Percentiles rank a stretch among this genome's conserved stretches.
Conservation (phyloP, 139 green algal species). For the Chlorella sp. region DNA sequence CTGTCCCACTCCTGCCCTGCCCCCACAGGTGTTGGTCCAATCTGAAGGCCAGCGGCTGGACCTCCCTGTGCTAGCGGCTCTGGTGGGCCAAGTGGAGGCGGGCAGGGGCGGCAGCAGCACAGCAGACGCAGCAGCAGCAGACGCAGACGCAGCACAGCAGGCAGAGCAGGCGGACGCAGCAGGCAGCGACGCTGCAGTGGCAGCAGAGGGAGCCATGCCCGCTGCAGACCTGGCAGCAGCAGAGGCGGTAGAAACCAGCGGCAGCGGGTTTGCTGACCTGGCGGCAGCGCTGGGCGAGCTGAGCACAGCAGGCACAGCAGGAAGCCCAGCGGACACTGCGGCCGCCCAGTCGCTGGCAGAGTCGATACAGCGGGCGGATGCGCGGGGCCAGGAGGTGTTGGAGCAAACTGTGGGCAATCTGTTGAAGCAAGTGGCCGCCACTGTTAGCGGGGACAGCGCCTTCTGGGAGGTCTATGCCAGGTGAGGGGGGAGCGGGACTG, state of each 20-base stretch:
- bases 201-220: not conserved
- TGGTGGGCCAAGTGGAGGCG: conserved; percentile 52
- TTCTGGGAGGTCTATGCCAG: conserved; percentile 50
- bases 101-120: not conserved
- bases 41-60: conserved; percentile 57
- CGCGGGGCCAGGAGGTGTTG: conserved; percentile 3
- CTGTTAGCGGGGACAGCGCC: conserved; percentile 26
- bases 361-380: not conserved
- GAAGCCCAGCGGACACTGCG: not conserved
- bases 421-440: conserved; percentile 38
- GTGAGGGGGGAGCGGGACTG: not conserved
- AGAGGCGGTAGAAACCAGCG: not conserved
- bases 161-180: not conserved
- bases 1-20: too few species aligned
- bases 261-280: conserved; percentile 7
- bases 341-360: not conserved
- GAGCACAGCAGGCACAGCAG: not conserved
- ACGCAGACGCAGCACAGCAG: not conserved
- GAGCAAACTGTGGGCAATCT: conserved; percentile 23
- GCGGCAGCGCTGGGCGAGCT: conserved; percentile 25
- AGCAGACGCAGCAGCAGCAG: not conserved
- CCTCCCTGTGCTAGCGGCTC: conserved; percentile 45
- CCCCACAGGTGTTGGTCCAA: conserved; percentile 50
- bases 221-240: not conserved
- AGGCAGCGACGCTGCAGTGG: not conserved